These are phyloP conservation scores for Solanum corneliomulleri DNA, from an alignment of 257 asterid genomes.

Conservation along the genomic window DNA sequence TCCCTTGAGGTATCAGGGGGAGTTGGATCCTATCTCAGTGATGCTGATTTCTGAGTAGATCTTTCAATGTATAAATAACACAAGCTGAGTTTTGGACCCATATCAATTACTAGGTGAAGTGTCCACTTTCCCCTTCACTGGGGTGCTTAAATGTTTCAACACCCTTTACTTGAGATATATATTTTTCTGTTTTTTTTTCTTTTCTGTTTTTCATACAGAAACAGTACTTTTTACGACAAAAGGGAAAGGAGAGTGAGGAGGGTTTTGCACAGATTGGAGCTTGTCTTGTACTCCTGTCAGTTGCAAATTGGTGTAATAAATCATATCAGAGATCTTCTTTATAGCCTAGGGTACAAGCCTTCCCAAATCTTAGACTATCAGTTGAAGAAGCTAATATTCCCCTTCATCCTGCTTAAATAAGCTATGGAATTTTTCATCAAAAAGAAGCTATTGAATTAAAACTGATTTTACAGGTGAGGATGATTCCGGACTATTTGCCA, in stretches of 20 bases:
- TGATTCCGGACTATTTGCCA: background rate
- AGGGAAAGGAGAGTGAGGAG: background rate
- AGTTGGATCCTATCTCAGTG: background rate
- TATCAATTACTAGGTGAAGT: background rate
- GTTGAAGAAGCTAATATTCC: background rate
- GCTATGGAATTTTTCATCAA: too few species aligned
- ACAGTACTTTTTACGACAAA: background rate
- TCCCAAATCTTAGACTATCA: background rate
- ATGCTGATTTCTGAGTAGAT: background rate
- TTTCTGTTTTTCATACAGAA: background rate
- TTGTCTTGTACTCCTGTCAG: background rate
- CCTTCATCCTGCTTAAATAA: background rate
- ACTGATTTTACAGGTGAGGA: background rate
- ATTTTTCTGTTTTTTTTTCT: background rate
- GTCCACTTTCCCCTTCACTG: background rate
- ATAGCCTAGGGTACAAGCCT: background rate
- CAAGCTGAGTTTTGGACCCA: background rate
- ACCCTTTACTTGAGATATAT: background rate
- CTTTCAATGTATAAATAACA: background rate
- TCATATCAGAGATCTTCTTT: background rate
- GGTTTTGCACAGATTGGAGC: background rate
- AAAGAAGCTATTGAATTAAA: background rate
- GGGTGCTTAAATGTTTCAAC: background rate
- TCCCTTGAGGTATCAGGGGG: background rate
- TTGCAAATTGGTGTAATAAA: background rate